Base-by-base conservation (phyloP, 2,329 filamentous ascomycete genomes). In the Alternaria gansuensis region DNA sequence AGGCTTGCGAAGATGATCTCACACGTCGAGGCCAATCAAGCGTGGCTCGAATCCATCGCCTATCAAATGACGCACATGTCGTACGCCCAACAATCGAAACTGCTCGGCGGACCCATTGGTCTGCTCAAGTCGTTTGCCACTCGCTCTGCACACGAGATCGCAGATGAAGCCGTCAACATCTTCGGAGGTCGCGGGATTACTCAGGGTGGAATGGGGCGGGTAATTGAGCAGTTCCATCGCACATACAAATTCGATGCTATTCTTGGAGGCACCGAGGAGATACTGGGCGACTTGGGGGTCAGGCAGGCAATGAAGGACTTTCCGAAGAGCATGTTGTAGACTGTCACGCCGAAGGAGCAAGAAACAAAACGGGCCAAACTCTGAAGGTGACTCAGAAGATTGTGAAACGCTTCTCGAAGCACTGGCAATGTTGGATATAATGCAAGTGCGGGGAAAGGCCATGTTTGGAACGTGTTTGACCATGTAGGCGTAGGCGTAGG, bases 1-100 rank as follows among this genome's bases (percentile, higher is more conserved):
- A 88, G 86, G 67, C 86, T 96, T 57, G 92, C 92, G 61, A 91
- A 91, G 75, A 95, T 96, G 91, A 95, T 96, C 66, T 87, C 90
- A 4, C 87, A 90, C 49, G 85, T 88, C 66, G 92, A 96, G 77
- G 84, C 90, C n/a, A 89, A 90, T 78, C 92, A 96, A 77, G 86
- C 91, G 21, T 96, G 91, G 91, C 85, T 95, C 48, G 92, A 96
- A 77, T 87, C 86, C 40, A 88, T 95, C 72, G 92, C 91, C 21
- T 92, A 92, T 81, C 92, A 96, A 75, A 96, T 96, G 92, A 90
- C 85, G 81, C 83, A 92, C 76, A 92, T 96, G 90, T 85, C 85
- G 33, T 95, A 96, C 78, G 83, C 85, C 53, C 80, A 94, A 74
- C 92, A 96, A 77, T 83, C 89, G 24, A 87, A 87, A 72, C 84